These are phyloP conservation scores for Dillenia suffruticosa DNA, from an alignment of 164 flowering plant genomes.

Conservation along the genomic window DNA sequence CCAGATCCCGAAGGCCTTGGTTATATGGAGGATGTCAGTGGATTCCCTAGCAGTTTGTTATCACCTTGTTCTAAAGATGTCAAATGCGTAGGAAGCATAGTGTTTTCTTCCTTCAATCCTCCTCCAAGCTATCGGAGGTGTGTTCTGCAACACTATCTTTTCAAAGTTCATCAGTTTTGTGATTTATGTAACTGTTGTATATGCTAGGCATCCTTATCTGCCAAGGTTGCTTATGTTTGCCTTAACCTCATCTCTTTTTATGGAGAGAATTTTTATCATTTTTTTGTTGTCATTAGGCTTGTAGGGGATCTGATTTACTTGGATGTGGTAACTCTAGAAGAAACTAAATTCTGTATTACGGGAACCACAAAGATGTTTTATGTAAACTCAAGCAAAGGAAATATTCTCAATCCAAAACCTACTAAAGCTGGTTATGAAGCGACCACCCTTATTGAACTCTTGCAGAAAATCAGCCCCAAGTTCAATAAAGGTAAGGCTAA, in stretches of 20 bases:
- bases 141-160: neutral
- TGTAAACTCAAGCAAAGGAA: conserved; percentile 78
- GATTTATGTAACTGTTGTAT: neutral
- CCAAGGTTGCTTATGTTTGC: neutral
- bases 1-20: conserved; percentile 91
- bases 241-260: too few relatives aligned
- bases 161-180: neutral
- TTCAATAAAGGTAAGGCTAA: conserved; percentile 78
- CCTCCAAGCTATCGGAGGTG: conserved; percentile 96
- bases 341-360: conserved; percentile 71
- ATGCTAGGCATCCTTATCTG: neutral
- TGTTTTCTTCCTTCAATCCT: conserved; percentile 94
- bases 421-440: conserved; percentile 66
- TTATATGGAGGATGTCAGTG: conserved; percentile 85
- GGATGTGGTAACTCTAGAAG: conserved; percentile 84
- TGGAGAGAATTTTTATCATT: neutral
- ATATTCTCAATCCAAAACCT: conserved; percentile 68
- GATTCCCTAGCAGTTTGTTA: conserved; percentile 58
- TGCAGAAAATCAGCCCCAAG: conserved; percentile 86
- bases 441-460: conserved; percentile 77
- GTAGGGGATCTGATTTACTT: conserved; percentile 93
- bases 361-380: conserved; percentile 84
- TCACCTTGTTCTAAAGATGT: conserved; percentile 59
- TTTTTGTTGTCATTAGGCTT: conserved; percentile 52
- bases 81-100: conserved; percentile 80